These are phyloP conservation scores for Serendipita sp. DNA, from an alignment of 768 basidiomycete species.

Conservation along the genomic window DNA sequence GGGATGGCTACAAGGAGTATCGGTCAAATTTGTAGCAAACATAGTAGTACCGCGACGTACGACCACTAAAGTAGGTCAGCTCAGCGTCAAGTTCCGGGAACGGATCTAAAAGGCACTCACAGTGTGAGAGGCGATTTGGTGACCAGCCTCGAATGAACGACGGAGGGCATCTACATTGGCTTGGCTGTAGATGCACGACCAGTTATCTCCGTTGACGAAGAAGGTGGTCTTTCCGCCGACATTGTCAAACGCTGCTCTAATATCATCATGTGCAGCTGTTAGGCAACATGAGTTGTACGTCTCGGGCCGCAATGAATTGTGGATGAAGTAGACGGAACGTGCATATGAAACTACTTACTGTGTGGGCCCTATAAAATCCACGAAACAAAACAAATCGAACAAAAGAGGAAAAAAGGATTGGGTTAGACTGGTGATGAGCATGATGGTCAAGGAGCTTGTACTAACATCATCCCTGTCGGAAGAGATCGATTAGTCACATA, in stretches of 20 bases:
- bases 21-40: no score
- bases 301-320: not conserved
- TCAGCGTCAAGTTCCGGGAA: not conserved
- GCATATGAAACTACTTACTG: not conserved
- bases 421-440: not conserved
- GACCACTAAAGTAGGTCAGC: not conserved
- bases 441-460: no score
- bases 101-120: not conserved
- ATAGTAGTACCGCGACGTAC: not conserved
- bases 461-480: not conserved
- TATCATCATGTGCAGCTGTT: not conserved
- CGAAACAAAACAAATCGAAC: not conserved
- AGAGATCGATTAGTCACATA: no score
- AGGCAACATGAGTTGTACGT: no score
- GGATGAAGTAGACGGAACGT: no score
- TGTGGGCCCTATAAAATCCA: not conserved
- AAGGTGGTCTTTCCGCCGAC: not conserved
- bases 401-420: no score
- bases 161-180: not conserved
- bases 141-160: not conserved
- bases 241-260: not conserved
- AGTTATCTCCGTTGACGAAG: constrained; percentile 1
- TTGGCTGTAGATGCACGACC: constrained; percentile 5
- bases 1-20: no score
- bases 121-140: not conserved